Conservation (phyloP, 768 basidiomycete genomes). For the Leccinum truebloodii region DNA sequence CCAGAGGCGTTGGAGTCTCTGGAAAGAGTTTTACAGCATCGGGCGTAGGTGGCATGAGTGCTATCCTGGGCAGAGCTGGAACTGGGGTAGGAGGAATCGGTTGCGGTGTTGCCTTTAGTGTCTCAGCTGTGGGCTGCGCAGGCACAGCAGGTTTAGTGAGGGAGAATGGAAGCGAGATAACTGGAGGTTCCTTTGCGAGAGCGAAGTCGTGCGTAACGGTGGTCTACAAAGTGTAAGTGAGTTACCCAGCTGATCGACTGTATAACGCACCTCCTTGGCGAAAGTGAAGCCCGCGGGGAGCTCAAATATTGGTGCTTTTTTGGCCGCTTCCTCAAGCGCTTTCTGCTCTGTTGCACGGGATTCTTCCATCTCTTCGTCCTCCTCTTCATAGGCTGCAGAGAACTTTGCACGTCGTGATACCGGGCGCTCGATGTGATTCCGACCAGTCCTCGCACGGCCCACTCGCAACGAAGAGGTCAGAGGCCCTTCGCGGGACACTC, state of each 20-base stretch:
- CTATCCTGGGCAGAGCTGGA: slow-evolving; percentile 24
- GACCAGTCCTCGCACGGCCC: slow-evolving; percentile 55
- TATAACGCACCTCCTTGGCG: slow-evolving; percentile 53
- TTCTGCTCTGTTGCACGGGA: slow-evolving; percentile 45
- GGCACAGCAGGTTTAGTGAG: slow-evolving; percentile 40
- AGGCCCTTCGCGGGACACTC: slow-evolving; percentile 20
- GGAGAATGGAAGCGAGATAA: slow-evolving; percentile 64
- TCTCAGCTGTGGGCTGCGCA: slow-evolving; percentile 11
- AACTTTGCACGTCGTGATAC: slow-evolving; percentile 53
- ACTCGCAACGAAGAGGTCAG: slow-evolving; percentile 60
- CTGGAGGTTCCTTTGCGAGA: slow-evolving; percentile 65
- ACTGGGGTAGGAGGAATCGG: slow-evolving; percentile 14
- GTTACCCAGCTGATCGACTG: not conserved
- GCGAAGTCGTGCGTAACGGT: slow-evolving; percentile 42
- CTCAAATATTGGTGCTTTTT: slow-evolving; percentile 56
- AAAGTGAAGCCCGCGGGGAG: slow-evolving; percentile 68
- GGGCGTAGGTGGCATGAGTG: slow-evolving; percentile 28
- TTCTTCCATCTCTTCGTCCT: slow-evolving; percentile 44
- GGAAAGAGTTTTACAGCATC: slow-evolving; percentile 23
- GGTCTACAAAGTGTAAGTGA: slow-evolving; percentile 26
- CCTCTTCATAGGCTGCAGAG: slow-evolving; percentile 62
- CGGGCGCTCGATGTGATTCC: slow-evolving; percentile 64
- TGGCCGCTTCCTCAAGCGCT: slow-evolving; percentile 54
- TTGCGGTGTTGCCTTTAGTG: slow-evolving; percentile 15
- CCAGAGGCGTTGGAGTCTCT: not conserved